A percentile compares a stretch with the other conserved stretches of the same genome.
These are phyloP conservation scores for Scleroderma citrinum DNA, from an alignment of 768 basidiomycete species.

Conservation along the genomic window DNA sequence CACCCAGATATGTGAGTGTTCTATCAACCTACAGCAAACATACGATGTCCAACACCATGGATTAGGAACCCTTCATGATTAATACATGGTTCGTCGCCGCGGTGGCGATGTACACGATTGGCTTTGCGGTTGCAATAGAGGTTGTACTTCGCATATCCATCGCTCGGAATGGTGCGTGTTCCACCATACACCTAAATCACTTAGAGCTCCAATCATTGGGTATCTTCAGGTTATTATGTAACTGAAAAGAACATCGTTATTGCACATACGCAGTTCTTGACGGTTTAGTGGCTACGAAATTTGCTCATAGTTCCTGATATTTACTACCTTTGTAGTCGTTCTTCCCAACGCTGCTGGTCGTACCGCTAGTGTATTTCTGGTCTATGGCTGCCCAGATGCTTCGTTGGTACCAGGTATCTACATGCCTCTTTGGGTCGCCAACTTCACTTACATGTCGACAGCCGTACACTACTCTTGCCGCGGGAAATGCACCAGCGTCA, in stretches of 20 bases:
- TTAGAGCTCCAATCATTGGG: constrained; percentile 5
- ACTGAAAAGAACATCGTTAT: constrained; percentile 46
- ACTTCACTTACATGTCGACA: constrained; percentile 19
- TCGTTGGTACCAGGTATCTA: constrained; percentile 51
- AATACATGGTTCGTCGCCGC: constrained; percentile 37
- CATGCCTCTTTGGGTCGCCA: background rate
- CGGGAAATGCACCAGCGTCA: constrained; percentile 47
- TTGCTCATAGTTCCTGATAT: background rate
- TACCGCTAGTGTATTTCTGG: constrained; percentile 48
- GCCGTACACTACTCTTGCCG: constrained; percentile 59
- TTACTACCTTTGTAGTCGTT: constrained; percentile 39
- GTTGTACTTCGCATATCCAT: constrained; percentile 38
- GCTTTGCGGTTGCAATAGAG: constrained; percentile 43
- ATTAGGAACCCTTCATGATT: constrained; percentile 25
- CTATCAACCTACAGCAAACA: background rate
- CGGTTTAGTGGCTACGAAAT: constrained; percentile 28
- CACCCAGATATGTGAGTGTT: constrained; percentile 39
- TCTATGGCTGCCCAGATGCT: constrained; percentile 48
- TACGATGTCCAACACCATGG: background rate
- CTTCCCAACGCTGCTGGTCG: constrained; percentile 46
- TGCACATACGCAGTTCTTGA: constrained; percentile 40
- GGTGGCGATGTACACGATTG: constrained; percentile 39
- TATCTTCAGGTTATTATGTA: constrained; percentile 55
- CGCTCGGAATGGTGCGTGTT: constrained; percentile 35
- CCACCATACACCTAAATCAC: constrained; percentile 1